phyloP scores from a whole-genome alignment of 2,329 filamentous ascomycete genomes.

The Colletotrichum kahawae region DNA sequence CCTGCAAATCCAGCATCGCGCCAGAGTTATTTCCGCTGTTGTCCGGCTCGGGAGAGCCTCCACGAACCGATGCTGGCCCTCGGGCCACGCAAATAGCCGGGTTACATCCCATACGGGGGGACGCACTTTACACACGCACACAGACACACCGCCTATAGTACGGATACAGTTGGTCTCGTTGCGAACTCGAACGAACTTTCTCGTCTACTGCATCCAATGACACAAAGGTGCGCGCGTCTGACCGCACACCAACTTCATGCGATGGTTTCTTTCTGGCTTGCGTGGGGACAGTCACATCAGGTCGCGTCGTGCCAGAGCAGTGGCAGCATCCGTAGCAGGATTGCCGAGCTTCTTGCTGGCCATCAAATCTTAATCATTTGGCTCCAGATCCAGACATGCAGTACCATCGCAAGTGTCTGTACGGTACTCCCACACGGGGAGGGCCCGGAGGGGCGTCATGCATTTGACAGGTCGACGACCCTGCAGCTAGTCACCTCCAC shows the following conservation, averaged over 20 bases:
- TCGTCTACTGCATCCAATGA: not conserved
- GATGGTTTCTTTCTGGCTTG: not conserved
- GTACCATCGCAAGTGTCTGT: not conserved
- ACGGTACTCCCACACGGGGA: not conserved
- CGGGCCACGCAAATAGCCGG: not conserved
- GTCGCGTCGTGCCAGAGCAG: not conserved
- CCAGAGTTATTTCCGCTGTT: not conserved
- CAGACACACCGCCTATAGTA: not conserved
- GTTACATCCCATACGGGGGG: not conserved
- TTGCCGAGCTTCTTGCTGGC: not conserved
- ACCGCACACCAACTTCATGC: conserved; percentile 6
- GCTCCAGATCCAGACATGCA: conserved; percentile 1
- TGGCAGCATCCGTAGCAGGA: not conserved
- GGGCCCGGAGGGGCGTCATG: not conserved
- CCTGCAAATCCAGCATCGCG: not conserved
- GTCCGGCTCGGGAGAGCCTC: not conserved
- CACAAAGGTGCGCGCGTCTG: not conserved
- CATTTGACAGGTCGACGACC: conserved; percentile 1
- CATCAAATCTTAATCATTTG: conserved; percentile 3
- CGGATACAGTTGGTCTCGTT: not conserved
- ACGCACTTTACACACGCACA: not conserved
- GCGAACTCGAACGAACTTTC: not conserved
- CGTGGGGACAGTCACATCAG: not conserved
- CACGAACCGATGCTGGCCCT: not conserved
- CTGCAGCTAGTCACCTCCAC: not conserved